Evolutionary conservation across 306 rosid species (phyloP), one percentile per base, ranked within the genome.

Genomic region (Castanea crenata): DNA sequence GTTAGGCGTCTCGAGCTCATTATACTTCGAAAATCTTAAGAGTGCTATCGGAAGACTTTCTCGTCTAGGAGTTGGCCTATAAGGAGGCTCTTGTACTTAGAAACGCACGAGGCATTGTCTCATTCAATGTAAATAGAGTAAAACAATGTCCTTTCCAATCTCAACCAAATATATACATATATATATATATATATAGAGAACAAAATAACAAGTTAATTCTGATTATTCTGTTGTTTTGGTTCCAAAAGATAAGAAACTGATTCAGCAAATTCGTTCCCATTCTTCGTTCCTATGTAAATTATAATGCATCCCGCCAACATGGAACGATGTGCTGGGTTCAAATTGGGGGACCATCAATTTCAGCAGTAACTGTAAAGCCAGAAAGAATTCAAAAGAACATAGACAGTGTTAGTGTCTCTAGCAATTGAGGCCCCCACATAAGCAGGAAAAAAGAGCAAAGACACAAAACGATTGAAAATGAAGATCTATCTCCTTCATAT

Each of bases 341-440:
- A 18, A 65, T 18, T 44, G 51, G 38, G 78, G 87, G 84, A 51
- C 84, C 84, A 69, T 52, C 4, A 13, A 46, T 54, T 75, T 65
- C 75, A 75, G n/a, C 46, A 69, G 51, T 73, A 73, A 69, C n/a
- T 78, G 73, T 27, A 55, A 8, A 83, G 46, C 41, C 3, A 49
- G 16, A 49, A 49, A 13, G 72, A 29, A 63, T 71, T 49, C 54
- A 49, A 11, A 58, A 35, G 38, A 70, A 10, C 72, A 41, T 21
- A 3, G 76, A 49, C 27, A 75, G 21, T 25, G 13, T 4, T 56
- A 15, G 34, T 20, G 58, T 63, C 74, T 76, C 34, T 51, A 32
- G 38, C 2, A 51, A 44, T 67, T 78, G 15, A n/a, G 76, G 20
- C 67, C 80, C 83, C 84, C 87, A 83, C 76, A 32, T 16, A 13